Evolutionary conservation across 345 rosid species (phyloP).

Genomic region (Eucalyptus guilfoylei): DNA sequence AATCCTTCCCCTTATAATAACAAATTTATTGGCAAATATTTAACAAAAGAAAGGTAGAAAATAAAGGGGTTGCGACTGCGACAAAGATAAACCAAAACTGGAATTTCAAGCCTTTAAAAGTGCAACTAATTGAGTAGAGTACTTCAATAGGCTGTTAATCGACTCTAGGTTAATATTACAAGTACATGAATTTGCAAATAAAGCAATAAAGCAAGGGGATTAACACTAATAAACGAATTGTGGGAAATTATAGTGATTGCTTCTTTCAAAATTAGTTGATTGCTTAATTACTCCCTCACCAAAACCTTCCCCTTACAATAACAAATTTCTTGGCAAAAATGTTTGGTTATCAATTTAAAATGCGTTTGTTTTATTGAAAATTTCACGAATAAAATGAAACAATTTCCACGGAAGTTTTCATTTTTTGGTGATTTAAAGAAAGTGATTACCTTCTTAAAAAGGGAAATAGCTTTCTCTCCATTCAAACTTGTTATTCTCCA

Average conservation of each 20-base stretch:
- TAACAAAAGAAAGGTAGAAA: too few species aligned
- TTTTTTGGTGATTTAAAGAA: not conserved
- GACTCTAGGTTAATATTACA: not conserved
- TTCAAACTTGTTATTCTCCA: not conserved
- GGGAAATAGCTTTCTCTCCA: not conserved
- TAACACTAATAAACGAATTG: not conserved
- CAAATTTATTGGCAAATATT: not conserved
- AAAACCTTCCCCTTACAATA: not conserved
- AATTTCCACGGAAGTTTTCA: rapidly evolving
- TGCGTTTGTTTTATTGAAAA: not conserved
- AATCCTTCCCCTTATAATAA: not conserved
- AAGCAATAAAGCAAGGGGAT: not conserved
- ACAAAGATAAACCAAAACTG: not conserved
- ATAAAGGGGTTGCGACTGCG: not conserved
- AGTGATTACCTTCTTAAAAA: not conserved
- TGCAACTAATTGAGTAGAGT: not conserved
- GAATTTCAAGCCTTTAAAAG: not conserved
- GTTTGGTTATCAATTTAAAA: not conserved
- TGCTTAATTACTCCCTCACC: not conserved
- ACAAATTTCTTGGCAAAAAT: not conserved
- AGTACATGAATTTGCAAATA: not conserved
- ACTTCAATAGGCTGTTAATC: not conserved
- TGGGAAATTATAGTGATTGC: not conserved
- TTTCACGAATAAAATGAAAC: not conserved
- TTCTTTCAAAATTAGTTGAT: not conserved